Percentiles rank a stretch among this genome's conserved stretches.
phyloP scores from a whole-genome alignment of 129 eudicot species.

The Helianthus annuus region DNA sequence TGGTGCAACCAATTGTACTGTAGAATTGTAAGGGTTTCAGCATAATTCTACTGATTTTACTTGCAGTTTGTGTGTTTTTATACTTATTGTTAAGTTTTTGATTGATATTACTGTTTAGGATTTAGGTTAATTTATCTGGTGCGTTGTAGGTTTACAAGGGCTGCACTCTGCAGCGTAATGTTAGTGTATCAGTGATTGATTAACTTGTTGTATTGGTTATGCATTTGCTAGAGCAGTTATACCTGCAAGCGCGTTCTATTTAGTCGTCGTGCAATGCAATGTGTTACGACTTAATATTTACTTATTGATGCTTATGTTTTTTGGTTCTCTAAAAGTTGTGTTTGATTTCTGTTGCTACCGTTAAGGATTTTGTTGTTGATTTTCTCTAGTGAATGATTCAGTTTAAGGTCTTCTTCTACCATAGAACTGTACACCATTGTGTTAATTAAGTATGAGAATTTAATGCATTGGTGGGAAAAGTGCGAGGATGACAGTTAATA shows the following conservation, averaged over 20 bases:
- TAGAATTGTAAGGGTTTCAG: slow-evolving; percentile 17
- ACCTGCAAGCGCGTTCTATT: background rate
- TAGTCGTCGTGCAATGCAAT: background rate
- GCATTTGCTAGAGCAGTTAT: background rate
- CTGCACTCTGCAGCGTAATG: background rate
- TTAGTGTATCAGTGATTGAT: background rate
- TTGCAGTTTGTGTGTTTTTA: background rate
- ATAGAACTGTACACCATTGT: background rate
- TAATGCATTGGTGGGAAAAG: slow-evolving; percentile 17
- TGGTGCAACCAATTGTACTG: background rate
- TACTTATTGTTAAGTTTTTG: background rate
- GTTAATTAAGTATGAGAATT: background rate
- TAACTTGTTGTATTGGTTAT: background rate
- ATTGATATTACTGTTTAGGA: background rate
- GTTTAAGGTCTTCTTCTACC: background rate
- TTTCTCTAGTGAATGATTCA: background rate
- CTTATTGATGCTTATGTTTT: background rate
- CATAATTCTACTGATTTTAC: background rate
- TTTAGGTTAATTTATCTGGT: slow-evolving; percentile 5
- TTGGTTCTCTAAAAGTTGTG: background rate
- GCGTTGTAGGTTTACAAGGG: background rate
- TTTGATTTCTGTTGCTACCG: background rate
- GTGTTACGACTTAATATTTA: background rate
- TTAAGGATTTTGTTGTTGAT: slow-evolving; percentile 3
- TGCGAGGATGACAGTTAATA: slow-evolving; percentile 25